Conservation (phyloP, 768 basidiomycete species). For the Rickenella mellea region DNA sequence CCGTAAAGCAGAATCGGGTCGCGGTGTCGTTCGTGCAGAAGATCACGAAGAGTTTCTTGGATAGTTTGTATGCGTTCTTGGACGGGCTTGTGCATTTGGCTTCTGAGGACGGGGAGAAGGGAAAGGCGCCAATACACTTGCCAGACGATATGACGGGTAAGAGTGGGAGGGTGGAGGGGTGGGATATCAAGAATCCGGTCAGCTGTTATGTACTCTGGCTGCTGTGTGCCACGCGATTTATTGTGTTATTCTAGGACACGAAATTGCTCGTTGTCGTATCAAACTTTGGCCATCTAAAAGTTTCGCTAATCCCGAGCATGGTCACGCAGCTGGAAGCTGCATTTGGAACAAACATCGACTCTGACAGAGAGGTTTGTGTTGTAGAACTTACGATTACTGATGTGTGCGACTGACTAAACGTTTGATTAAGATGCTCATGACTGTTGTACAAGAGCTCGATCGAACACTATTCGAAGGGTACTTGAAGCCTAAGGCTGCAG, state of each 20-base stretch:
- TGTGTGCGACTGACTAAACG: not conserved
- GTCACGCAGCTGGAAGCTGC: constrained; percentile 70
- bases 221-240: not conserved
- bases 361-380: constrained; percentile 56
- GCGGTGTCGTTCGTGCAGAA: constrained; percentile 57
- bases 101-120: constrained; percentile 40
- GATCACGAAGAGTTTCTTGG: constrained; percentile 79
- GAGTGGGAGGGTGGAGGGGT: constrained; percentile 41
- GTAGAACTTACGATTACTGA: not conserved
- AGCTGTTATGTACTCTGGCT: constrained; percentile 12
- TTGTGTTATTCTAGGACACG: constrained; percentile 47
- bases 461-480: constrained; percentile 85
- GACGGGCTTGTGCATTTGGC: constrained; percentile 81
- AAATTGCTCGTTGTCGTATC: constrained; percentile 83
- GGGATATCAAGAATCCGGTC: constrained; percentile 59
- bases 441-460: constrained; percentile 77
- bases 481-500: constrained; percentile 70
- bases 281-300: constrained; percentile 73
- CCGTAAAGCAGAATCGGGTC: constrained; percentile 51
- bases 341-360: constrained; percentile 59
- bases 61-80: constrained; percentile 74
- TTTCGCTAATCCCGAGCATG: constrained; percentile 66
- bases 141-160: no score
- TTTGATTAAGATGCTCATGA: constrained; percentile 49
- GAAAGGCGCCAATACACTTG: no score